Evolutionary conservation across 1,139 yeast genomes (phyloP).

Genomic region (Wickerhamomyces sp.): DNA sequence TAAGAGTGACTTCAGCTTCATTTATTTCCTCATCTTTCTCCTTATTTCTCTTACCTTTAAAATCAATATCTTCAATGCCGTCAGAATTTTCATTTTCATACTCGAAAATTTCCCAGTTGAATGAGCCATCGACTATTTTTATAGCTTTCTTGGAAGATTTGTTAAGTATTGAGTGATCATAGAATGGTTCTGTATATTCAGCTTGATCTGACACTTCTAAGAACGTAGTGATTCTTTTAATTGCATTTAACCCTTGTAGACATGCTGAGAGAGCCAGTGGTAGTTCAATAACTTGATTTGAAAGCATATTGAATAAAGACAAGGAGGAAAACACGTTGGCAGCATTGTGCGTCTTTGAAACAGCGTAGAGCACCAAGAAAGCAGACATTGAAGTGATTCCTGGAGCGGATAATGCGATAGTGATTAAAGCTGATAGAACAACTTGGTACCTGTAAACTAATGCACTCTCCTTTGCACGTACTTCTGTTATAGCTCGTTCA

Average conservation of each 20-base stretch:
- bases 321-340: constrained; percentile 73
- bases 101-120: constrained; percentile 54
- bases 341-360: constrained; percentile 45
- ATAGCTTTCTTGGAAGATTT: constrained; percentile 32
- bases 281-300: constrained; percentile 64
- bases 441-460: constrained; percentile 42
- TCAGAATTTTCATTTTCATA: background rate
- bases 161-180: constrained; percentile 21
- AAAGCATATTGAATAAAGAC: constrained; percentile 61
- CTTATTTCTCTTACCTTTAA: no score
- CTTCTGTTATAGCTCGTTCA: constrained; percentile 35
- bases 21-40: no score
- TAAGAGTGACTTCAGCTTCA: constrained; percentile 12
- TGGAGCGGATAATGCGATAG: constrained; percentile 54
- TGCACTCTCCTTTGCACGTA: constrained; percentile 41
- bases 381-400: constrained; percentile 63
- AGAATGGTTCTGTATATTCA: constrained; percentile 15
- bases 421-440: constrained; percentile 50
- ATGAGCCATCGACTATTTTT: constrained; percentile 43
- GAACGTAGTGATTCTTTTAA: constrained; percentile 49
- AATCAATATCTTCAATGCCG: no score
- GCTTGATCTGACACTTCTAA: constrained; percentile 33
- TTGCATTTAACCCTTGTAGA: constrained; percentile 58
- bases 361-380: constrained; percentile 59
- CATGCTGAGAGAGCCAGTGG: constrained; percentile 49